Evolutionary conservation across 2,329 filamentous ascomycete species (phyloP).

Genomic region (Furcasterigmium furcatum): DNA sequence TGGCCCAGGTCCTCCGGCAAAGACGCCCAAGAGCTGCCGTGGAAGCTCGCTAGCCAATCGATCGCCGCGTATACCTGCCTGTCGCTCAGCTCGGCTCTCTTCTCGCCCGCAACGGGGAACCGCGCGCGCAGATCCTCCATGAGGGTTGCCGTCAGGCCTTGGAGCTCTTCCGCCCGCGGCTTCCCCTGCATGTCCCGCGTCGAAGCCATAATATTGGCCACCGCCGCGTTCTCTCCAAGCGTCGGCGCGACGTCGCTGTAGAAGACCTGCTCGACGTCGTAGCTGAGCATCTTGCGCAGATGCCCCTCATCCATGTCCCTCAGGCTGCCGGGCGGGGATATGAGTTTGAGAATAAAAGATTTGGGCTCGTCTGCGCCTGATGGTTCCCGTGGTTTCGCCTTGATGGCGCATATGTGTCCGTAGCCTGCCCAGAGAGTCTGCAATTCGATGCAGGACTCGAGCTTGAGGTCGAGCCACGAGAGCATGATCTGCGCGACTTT

Average conservation of each 20-base stretch:
- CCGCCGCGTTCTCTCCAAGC: conserved; percentile 36
- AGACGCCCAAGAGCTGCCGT: conserved; percentile 47
- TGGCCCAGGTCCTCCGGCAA: conserved; percentile 22
- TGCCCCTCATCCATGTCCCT: conserved; percentile 54
- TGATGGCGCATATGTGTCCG: conserved; percentile 53
- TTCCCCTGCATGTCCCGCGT: conserved; percentile 24
- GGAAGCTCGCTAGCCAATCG: conserved; percentile 62
- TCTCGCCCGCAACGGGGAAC: conserved; percentile 56
- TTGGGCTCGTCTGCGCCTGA: conserved; percentile 17
- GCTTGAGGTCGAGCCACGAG: conserved; percentile 32
- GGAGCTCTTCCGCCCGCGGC: conserved; percentile 24
- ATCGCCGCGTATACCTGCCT: conserved; percentile 51
- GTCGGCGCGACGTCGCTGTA: conserved; percentile 53
- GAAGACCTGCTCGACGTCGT: conserved; percentile 65
- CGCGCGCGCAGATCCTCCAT: conserved; percentile 51
- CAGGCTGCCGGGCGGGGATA: conserved; percentile 43
- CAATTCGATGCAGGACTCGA: conserved; percentile 31
- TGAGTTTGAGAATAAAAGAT: conserved; percentile 54
- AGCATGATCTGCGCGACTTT: conserved; percentile 36
- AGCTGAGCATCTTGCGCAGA: conserved; percentile 62
- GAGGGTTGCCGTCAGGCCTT: conserved; percentile 47
- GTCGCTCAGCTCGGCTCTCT: conserved; percentile 40
- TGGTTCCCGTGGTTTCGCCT: conserved; percentile 28
- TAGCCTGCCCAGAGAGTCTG: conserved; percentile 51
- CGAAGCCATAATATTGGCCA: conserved; percentile 48